Base-by-base conservation (phyloP, 2,329 filamentous ascomycete genomes). In the Pseudocercospora vitis region DNA sequence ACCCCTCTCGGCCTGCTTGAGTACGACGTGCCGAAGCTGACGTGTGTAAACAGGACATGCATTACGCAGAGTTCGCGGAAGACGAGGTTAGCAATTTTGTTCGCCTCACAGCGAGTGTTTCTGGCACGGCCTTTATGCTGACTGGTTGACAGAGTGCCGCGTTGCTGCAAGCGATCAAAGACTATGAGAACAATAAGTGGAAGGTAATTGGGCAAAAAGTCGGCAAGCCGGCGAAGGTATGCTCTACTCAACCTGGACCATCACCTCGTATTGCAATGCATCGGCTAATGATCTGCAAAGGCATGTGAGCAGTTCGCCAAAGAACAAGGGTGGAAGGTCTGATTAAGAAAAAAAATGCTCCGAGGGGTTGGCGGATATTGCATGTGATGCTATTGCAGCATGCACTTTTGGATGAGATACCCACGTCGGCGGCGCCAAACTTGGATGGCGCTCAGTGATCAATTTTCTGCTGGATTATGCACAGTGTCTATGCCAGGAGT, bases 181-280 rank as follows among this genome's bases (percentile, higher is more conserved):
- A 99, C 71, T 97, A 97, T 74, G 94, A 99, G 71, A 87, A 90
- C 69, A 96, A 95, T 73, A 97, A 97, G 72, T 99, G 94, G 94
- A 97, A 97, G 76, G 85, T 87, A 21, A 97, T 97, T 69, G 94
- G 94, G 29, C 86, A 89, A 71, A 97, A 97, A 74, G 90, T 99
- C 64, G 91, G 91, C 68, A 99, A 99, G 76, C 94, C 94, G 45
- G 94, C 94, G 64, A 99, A 99, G 85, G 88, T 90, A 71, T 59
- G 74, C 68, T 24, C 24, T 26, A 6, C 35, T 47, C 19, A 19
- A 7, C 2, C 32, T 35, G 24, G 39, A 23, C 16, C 35, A 16
- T 31, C 31, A 4, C 7, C 24, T 33, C 32, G 24, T 21, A 18
- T 12, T 19, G 23, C 24, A 6, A n/a, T 9, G 19, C 14, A 45